A percentile compares a stretch with the other conserved stretches of the same genome.
Conservation (phyloP, 2,329 filamentous ascomycete species). For the Eutypella sp. region DNA sequence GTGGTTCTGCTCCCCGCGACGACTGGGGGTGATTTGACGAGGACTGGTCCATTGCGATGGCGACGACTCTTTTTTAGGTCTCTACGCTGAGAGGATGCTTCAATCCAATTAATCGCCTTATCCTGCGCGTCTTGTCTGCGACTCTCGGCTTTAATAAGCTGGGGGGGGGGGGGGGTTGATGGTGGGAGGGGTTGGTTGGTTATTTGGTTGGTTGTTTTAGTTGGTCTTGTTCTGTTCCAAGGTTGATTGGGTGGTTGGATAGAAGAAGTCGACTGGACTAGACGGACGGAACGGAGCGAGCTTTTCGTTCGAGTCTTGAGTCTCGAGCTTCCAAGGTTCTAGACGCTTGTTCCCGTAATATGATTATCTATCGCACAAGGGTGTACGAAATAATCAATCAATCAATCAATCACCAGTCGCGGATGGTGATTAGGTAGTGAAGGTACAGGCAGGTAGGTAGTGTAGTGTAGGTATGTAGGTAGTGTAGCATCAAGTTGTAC, state of each 20-base stretch:
- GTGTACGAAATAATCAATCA: too few species aligned
- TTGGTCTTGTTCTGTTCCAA: too few species aligned
- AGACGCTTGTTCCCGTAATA: neutral
- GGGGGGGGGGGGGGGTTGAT: neutral
- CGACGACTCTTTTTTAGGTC: too few species aligned
- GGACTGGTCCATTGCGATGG: conserved; percentile 55
- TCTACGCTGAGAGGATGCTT: neutral
- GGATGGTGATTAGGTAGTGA: too few species aligned
- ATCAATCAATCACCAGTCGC: too few species aligned
- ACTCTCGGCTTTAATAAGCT: conserved; percentile 1
- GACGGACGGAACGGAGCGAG: too few species aligned
- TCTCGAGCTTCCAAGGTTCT: neutral
- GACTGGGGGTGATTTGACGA: conserved; percentile 54
- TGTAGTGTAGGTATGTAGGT: neutral
- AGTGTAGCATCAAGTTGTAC: too few species aligned
- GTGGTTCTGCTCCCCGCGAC: conserved; percentile 18
- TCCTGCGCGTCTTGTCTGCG: neutral
- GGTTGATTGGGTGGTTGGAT: too few species aligned
- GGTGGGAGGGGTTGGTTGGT: neutral
- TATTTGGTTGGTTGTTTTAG: too few species aligned
- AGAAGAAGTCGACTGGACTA: neutral
- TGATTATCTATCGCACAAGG: neutral
- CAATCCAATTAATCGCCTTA: neutral
- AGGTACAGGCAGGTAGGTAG: too few species aligned
- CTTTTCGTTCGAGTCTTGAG: too few species aligned